Evolutionary conservation across 306 rosid species (phyloP), one percentile per base, ranked within the genome.

Genomic region (Mimosa bimucronata): DNA sequence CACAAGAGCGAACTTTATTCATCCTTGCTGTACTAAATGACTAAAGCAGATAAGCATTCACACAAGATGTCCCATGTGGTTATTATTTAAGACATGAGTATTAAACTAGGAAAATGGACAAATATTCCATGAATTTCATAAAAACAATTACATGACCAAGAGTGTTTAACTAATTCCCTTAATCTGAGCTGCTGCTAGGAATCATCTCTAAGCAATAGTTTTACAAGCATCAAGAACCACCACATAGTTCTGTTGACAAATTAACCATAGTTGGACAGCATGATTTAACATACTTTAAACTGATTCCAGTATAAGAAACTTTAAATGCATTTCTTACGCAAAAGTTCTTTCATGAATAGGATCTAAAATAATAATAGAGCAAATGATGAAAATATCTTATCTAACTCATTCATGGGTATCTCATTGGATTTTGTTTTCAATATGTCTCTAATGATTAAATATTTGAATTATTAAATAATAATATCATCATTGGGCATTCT

Each of bases 181-280:
- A 93, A 45, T 93, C 91, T 7, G 95, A 13, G 19, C 7, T 46
- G 7, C 53, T 46, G 6, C n/a, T 5, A 50, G 14, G 21, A 50
- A 16, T 18, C 1, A 46, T 50, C 21, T 50, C 57, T 16, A 6
- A 12, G 80, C 94, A 68, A 88, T 78, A 66, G 31, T 81, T 79
- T 95, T 92, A 40, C 94, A 95, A 66, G 89, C 88, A 81, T 91
- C 91, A 66, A 95, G 98, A n/a, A n/a, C n/a, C 82, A 90, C 91
- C 45, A 41, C 10, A 12, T 53, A n/a, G n/a, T n/a, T n/a, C n/a
- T n/a, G n/a, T n/a, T n/a, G n/a, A n/a, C n/a, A n/a, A n/a, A n/a
- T n/a, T n/a, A n/a, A n/a, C n/a, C n/a, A n/a, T n/a, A n/a, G n/a
- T n/a, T n/a, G n/a, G n/a, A n/a, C n/a, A n/a, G n/a, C n/a, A n/a